Base-by-base conservation (phyloP, 495 filamentous ascomycete genomes). In the Aspergillus mulundensis region DNA sequence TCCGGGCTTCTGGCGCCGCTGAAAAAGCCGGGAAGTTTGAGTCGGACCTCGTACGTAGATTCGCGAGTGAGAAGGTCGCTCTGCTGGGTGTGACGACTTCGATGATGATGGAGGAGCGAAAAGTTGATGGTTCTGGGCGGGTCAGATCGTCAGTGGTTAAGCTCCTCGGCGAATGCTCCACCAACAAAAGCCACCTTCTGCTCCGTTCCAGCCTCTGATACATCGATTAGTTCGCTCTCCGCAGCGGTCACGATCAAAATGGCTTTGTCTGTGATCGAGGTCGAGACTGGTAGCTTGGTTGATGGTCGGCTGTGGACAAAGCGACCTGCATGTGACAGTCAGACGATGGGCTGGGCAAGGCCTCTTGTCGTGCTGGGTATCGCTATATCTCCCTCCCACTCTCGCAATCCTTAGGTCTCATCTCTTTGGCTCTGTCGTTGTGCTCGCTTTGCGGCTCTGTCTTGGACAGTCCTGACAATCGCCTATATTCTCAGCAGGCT, bases 121-220 rank as follows among this genome's bases (percentile, higher is more conserved):
- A 56, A 41, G 32, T 48, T 47, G 44, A 24, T 38, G 25, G 41
- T 54, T 54, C 52, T 54, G 34, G 42, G 42, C 21, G 47, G 36
- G 43, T 56, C 53, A 40, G 38, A 40, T 40, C 38, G 38, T 18
- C 38, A 40, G 38, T 40, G 38, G 38, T 40, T 40, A 18, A 40
- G 38, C 38, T 38, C 7, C 16, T 40, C 15, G 15, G 15, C n/a
- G 38, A 11, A 3, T 47, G 12, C 44, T 47, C 44, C 44, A 19
- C 14, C 19, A 44, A 44, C 42, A 4, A 15, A 4, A 11, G 32
- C 32, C 32, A 36, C 5, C 32, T 10, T 36, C 25, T 28, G 8
- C n/a, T n/a, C n/a, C n/a, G n/a, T n/a, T n/a, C n/a, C 32, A 14
- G 32, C 41, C 5, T 21, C 41, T 21, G 21, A 21, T 44, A 20